A percentile compares a stretch with the other conserved stretches of the same genome.
Conservation (phyloP, 257 asterid species). For the Capsicum pubescens region DNA sequence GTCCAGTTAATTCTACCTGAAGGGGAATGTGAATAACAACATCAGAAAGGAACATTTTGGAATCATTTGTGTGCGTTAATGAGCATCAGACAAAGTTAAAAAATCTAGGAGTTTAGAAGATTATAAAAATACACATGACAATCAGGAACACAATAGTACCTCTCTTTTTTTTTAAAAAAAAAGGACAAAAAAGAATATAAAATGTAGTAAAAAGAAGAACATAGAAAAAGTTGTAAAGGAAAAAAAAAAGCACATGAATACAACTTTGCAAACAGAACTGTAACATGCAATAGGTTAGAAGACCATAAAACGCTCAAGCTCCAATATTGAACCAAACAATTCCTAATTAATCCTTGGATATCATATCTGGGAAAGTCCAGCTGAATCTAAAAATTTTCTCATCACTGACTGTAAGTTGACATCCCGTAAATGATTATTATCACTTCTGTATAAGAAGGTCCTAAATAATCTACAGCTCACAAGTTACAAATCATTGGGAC, state of each 20-base stretch:
- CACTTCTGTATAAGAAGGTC: background rate
- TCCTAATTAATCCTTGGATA: constrained; percentile 5
- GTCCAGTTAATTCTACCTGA: constrained; percentile 14
- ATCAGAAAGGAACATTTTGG: background rate
- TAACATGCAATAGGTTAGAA: background rate
- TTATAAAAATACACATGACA: background rate
- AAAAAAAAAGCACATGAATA: background rate
- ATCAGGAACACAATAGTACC: background rate
- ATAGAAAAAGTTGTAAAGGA: background rate
- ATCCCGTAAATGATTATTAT: constrained; percentile 9
- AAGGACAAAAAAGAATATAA: too few species aligned
- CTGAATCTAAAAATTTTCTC: background rate
- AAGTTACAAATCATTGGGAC: constrained; percentile 35
- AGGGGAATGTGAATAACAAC: background rate
- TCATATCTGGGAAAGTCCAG: constrained; percentile 13
- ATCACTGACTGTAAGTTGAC: background rate
- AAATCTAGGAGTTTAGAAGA: background rate
- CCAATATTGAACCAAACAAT: constrained; percentile 12
- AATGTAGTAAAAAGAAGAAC: background rate
- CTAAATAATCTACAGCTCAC: background rate
- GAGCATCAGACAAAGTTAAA: constrained; percentile 22
- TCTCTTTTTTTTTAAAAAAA: background rate
- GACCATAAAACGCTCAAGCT: background rate
- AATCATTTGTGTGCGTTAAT: background rate
- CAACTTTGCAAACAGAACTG: background rate